Conservation (phyloP, 257 asterid species). For the Buddleja alternifolia region DNA sequence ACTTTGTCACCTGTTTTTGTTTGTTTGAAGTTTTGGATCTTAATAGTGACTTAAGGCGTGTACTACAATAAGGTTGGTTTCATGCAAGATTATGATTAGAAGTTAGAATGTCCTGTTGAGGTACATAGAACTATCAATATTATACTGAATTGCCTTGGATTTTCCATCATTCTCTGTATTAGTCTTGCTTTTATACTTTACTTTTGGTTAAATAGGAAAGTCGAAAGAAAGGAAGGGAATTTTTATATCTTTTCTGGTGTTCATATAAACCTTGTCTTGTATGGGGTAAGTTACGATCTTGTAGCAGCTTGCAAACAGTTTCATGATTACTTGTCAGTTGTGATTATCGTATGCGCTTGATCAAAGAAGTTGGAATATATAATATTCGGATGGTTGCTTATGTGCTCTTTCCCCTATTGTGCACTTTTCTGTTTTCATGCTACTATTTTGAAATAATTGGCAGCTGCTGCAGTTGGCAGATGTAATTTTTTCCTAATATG, state of each 20-base stretch:
- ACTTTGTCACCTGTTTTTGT: slow-evolving; percentile 9
- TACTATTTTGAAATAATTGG: slow-evolving; percentile 15
- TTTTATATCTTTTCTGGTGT: neutral
- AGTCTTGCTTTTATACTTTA: slow-evolving; percentile 4
- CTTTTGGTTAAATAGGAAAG: neutral
- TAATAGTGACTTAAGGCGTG: slow-evolving; percentile 14
- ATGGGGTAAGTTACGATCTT: slow-evolving; percentile 15
- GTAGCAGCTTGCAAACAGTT: slow-evolving; percentile 2
- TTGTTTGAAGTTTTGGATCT: neutral
- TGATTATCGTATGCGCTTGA: slow-evolving; percentile 2
- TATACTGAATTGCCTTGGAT: neutral
- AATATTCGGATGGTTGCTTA: slow-evolving; percentile 14
- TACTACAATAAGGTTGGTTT: neutral
- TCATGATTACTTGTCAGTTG: slow-evolving; percentile 6
- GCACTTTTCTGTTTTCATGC: slow-evolving; percentile 5
- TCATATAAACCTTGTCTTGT: neutral
- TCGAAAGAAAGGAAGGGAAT: neutral
- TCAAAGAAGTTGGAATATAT: neutral
- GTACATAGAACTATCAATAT: slow-evolving; percentile 16
- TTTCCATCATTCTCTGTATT: slow-evolving; percentile 2
- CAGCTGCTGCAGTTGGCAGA: slow-evolving; percentile 12
- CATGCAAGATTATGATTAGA: neutral
- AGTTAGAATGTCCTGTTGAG: neutral
- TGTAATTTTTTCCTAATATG: slow-evolving; percentile 19
- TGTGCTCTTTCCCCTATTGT: neutral